Evolutionary conservation across 1,284 basidiomycete species (phyloP), one percentile per base, ranked within the genome.

Genomic region (Cutaneotrichosporon mucoides): DNA sequence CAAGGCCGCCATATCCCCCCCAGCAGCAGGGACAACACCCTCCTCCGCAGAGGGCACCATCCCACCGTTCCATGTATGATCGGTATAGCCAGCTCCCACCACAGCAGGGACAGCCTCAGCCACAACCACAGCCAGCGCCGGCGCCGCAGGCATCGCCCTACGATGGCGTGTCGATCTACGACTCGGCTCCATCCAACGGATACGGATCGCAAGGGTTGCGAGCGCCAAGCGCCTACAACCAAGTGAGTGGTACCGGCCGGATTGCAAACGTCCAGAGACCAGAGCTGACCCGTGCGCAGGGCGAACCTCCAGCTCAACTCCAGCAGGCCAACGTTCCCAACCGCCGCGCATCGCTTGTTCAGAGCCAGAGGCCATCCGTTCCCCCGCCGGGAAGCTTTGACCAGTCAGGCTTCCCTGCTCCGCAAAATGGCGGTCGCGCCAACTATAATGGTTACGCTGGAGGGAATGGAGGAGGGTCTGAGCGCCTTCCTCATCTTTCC

Each of bases 321-420:
- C n/a, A 53, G 36, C 33, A 57, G 43, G 36, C 46, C 37, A 33
- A 40, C 41, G 33, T 48, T 36, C 16, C 41, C 50, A 46, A 49
- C 33, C 50, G 56, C 45, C 49, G 56, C 37, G 40, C 43, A 10
- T 57, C 56, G 43, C 55, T 56, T n/a, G 44, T 41, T 46, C 55
- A 51, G 55, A 38, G 6, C 48, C 42, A 49, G 55, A 24, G 46
- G 13, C 46, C 46, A 13, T 12, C 46, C 6, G 49, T 50, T 7
- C 56, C 49, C 24, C 37, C 56, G 12, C 55, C 48, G 4, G 13
- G 34, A 4, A 36, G 36, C 37, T 36, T 48, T 36, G 46, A 48
- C 33, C 46, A 48, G 33, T 44, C 43, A 13, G 43, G 43, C 12
- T 44, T 44, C 43, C 12, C 12, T 44, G 43, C 12, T 13, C 15